phyloP scores from a whole-genome alignment of 331 rosid genomes.

The Saraca asoca region DNA sequence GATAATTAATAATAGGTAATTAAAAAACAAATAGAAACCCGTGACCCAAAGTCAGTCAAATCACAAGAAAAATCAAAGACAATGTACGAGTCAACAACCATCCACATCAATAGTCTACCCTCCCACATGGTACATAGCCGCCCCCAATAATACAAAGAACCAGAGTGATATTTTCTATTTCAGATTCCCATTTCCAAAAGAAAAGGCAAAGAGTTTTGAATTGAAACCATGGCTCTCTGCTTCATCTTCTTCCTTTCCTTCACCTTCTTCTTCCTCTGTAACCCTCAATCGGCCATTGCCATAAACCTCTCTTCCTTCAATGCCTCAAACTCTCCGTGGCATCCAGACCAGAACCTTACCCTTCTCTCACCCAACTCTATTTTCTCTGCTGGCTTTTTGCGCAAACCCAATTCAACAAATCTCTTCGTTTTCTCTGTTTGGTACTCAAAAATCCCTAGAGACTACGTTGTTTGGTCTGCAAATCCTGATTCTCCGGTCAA shows the following conservation, averaged over 20 bases:
- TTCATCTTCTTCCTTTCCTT: constrained; percentile 22
- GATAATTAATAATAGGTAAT: too few relatives aligned
- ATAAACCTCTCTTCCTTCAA: constrained; percentile 51
- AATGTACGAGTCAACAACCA: too few relatives aligned
- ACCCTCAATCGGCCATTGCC: constrained; percentile 42
- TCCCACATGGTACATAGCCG: too few relatives aligned
- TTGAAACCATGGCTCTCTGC: constrained; percentile 33
- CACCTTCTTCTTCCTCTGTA: constrained; percentile 28
- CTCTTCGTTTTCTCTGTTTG: constrained; percentile 69
- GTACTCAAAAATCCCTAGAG: constrained; percentile 45
- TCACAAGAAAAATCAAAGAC: too few relatives aligned
- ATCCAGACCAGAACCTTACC: constrained; percentile 43
- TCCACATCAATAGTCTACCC: too few relatives aligned
- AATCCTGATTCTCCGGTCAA: constrained; percentile 19
- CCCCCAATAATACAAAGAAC: too few relatives aligned
- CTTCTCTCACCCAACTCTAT: constrained; percentile 55
- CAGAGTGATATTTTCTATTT: too few relatives aligned
- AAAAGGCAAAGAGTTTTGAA: too few relatives aligned
- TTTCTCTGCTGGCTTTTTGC: constrained; percentile 67
- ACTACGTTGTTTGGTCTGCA: constrained; percentile 58
- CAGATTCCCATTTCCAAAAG: too few relatives aligned
- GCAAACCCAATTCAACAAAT: constrained; percentile 31
- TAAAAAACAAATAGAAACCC: too few relatives aligned
- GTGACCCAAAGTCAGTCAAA: too few relatives aligned
- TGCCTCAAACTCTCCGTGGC: constrained; percentile 64